phyloP scores from a whole-genome alignment of 192 early-diverging fungal species.

The Coemansia sp. region DNA sequence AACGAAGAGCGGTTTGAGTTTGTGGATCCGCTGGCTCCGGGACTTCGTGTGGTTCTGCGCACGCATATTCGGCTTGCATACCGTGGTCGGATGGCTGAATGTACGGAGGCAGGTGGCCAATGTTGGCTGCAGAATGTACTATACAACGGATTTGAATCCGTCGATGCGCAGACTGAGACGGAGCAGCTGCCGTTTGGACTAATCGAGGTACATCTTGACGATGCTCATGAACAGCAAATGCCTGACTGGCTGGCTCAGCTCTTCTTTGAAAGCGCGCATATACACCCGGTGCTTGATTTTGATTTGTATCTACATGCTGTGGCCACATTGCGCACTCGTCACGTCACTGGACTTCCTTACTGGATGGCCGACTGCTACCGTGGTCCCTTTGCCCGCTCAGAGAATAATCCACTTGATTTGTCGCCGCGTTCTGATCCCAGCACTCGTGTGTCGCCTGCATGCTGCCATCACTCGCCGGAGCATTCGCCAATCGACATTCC shows the following conservation, averaged over 20 bases:
- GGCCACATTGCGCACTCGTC: conserved; percentile 14
- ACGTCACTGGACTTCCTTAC: conserved; percentile 27
- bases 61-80: conserved; percentile 15
- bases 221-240: conserved; percentile 13
- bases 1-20: conserved; percentile 42
- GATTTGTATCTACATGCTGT: conserved; percentile 44
- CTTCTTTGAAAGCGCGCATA: conserved; percentile 39
- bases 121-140: conserved; percentile 18
- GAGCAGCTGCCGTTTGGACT: conserved; percentile 19
- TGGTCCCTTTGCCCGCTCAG: conserved; percentile 9
- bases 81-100: conserved; percentile 8
- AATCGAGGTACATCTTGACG: conserved; percentile 33
- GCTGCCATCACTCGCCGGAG: neutral
- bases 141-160: neutral
- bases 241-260: conserved; percentile 39
- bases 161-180: neutral
- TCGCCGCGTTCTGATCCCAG: conserved; percentile 1
- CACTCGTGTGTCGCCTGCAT: neutral
- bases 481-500: conserved; percentile 17
- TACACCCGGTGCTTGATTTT: conserved; percentile 49
- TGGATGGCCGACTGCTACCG: conserved; percentile 45
- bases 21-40: conserved; percentile 14
- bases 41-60: conserved; percentile 29
- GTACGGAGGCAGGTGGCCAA: neutral
- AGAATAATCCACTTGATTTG: too few relatives aligned